Conservation (phyloP, 805 yeast species). For the Isabelozyma heimii region DNA sequence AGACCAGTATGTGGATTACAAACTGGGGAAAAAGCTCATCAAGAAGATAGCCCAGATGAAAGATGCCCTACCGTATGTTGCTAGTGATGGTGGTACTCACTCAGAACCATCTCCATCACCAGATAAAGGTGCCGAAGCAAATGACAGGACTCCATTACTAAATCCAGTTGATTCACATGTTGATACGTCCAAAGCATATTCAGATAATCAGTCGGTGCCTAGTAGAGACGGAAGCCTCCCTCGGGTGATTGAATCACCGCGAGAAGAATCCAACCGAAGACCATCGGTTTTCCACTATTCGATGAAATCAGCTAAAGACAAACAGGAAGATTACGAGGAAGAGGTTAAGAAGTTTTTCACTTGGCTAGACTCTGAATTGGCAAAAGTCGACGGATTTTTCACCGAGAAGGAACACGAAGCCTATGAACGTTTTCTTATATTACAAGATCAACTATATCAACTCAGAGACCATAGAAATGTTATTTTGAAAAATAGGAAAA, state of each 20-base stretch:
- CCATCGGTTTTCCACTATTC: conserved; percentile 22
- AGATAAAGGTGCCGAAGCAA: conserved; percentile 1
- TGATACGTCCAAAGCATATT: background rate
- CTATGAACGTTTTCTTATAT: conserved; percentile 52
- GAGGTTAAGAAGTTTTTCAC: conserved; percentile 49
- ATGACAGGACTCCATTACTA: conserved; percentile 27
- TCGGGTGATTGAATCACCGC: background rate
- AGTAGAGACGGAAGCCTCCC: background rate
- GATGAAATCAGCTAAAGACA: conserved; percentile 12
- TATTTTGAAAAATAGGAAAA: conserved; percentile 8
- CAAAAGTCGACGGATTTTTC: conserved; percentile 62
- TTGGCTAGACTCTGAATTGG: conserved; percentile 67
- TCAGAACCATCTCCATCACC: background rate
- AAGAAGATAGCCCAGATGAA: conserved; percentile 27
- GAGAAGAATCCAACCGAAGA: conserved; percentile 3
- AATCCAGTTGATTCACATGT: conserved; percentile 2
- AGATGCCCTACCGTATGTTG: conserved; percentile 2
- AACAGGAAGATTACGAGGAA: conserved; percentile 23
- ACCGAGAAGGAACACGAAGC: conserved; percentile 58
- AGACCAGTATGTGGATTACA: conserved; percentile 73
- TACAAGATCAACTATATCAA: conserved; percentile 70
- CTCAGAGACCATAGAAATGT: conserved; percentile 49
- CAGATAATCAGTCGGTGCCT: background rate
- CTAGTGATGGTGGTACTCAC: background rate
- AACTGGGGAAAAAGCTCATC: conserved; percentile 54